A percentile compares a stretch with the other conserved stretches of the same genome.
These are phyloP conservation scores for Coemansia sp. DNA, from an alignment of 192 early-diverging fungal genomes.

Conservation along the genomic window DNA sequence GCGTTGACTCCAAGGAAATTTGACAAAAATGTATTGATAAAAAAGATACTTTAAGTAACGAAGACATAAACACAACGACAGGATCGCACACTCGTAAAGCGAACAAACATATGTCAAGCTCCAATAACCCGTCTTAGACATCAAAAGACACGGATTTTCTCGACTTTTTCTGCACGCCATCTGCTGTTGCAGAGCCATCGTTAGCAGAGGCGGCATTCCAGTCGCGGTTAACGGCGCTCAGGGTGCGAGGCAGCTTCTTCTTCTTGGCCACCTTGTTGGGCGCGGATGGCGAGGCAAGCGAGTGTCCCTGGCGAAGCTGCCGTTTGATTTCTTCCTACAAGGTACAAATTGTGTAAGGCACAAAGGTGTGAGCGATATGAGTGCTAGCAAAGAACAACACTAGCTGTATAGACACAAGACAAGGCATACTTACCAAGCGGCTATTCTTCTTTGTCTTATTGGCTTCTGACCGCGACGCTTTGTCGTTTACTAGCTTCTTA, in stretches of 20 bases:
- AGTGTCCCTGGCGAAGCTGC: constrained; percentile 31
- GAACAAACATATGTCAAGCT: background rate
- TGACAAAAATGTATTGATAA: background rate
- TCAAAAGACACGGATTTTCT: constrained; percentile 37
- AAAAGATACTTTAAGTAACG: background rate
- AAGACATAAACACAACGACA: background rate
- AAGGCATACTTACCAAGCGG: constrained; percentile 22
- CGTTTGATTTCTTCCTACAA: constrained; percentile 46
- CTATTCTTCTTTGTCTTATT: constrained; percentile 34
- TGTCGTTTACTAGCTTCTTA: constrained; percentile 35
- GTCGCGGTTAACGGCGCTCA: constrained; percentile 45
- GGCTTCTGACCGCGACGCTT: constrained; percentile 25
- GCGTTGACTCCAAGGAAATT: background rate
- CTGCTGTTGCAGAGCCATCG: background rate
- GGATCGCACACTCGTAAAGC: background rate
- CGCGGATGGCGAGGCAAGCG: constrained; percentile 13
- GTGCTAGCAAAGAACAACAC: background rate
- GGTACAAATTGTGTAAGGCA: background rate
- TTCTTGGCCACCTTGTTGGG: constrained; percentile 22
- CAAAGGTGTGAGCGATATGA: background rate
- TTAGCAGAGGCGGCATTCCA: constrained; percentile 26
- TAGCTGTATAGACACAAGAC: background rate
- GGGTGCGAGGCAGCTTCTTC: constrained; percentile 28
- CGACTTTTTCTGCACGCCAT: constrained; percentile 15
- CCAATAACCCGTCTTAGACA: background rate